Conservation (phyloP, 139 green algal species). For the Picochlorum sp. region DNA sequence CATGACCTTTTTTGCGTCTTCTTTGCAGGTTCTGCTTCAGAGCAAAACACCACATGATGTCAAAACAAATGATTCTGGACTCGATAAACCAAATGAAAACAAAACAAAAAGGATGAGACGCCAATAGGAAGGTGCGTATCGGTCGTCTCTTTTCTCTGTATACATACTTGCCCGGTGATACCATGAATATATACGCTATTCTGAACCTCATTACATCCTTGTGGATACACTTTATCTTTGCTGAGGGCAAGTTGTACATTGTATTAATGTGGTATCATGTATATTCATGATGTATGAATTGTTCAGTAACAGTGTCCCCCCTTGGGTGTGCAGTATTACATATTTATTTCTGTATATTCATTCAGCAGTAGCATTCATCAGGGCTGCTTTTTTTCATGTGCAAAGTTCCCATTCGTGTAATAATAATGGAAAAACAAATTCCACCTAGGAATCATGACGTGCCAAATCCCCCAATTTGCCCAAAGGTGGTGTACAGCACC, state of each 20-base stretch:
- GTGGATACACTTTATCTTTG: conserved; percentile 7
- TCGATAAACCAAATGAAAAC: no score
- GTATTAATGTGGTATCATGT: no score
- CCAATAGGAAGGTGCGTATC: no score
- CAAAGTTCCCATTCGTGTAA: not conserved
- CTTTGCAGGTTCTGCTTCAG: no score
- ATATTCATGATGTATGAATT: not conserved
- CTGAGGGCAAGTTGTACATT: conserved; percentile 3
- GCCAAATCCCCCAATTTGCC: not conserved
- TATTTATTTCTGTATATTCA: no score
- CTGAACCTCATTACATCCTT: conserved; percentile 5
- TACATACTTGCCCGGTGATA: conserved; percentile 6
- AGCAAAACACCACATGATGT: no score
- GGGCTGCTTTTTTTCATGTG: not conserved
- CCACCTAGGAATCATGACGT: no score
- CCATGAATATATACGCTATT: conserved; percentile 16
- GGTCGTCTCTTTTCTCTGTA: not conserved
- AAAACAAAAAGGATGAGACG: no score
- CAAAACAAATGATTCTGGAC: no score
- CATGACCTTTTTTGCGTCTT: no score
- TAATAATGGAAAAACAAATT: not conserved
- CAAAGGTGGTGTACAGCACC: not conserved
- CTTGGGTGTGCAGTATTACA: no score
- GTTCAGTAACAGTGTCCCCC: not conserved
- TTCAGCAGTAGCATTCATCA: no score